phyloP scores from a whole-genome alignment of 306 rosid species.

The Casuarina equisetifolia region DNA sequence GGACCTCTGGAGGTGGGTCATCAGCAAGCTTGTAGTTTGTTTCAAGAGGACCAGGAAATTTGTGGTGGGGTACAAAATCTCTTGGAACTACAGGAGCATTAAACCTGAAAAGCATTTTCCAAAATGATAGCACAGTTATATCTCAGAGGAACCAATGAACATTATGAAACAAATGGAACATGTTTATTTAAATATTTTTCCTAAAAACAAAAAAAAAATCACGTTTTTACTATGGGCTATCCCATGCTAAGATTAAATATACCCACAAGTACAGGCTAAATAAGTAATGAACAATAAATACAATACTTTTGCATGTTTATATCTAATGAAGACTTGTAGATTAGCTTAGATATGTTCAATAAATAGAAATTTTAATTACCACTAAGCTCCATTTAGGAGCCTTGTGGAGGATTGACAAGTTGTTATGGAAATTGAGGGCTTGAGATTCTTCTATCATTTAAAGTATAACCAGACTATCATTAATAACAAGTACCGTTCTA shows the following conservation, averaged over 20 bases:
- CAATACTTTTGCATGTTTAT: not conserved
- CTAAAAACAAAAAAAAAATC: not conserved
- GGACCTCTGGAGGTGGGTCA: slow-evolving; percentile 66
- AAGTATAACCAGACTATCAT: not conserved
- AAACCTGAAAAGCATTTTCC: slow-evolving; percentile 55
- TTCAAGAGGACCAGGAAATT: slow-evolving; percentile 73
- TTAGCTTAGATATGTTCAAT: not conserved
- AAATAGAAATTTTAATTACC: not conserved
- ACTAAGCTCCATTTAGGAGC: not conserved
- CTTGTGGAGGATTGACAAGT: not conserved
- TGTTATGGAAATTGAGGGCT: not conserved
- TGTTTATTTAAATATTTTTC: no score
- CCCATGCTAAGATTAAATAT: not conserved
- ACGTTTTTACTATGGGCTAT: not conserved
- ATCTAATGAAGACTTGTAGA: not conserved
- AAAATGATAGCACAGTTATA: slow-evolving; percentile 21
- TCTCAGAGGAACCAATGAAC: not conserved
- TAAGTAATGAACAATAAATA: not conserved
- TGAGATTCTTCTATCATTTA: not conserved
- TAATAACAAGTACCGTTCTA: slow-evolving; percentile 55
- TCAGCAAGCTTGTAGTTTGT: slow-evolving; percentile 55
- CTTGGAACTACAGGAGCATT: slow-evolving; percentile 82
- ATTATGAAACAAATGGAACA: not conserved
- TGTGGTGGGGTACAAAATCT: slow-evolving; percentile 75
- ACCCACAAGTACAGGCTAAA: not conserved